Base-by-base conservation (phyloP, 2,329 filamentous ascomycete species). In the Apiospora saccharicola region DNA sequence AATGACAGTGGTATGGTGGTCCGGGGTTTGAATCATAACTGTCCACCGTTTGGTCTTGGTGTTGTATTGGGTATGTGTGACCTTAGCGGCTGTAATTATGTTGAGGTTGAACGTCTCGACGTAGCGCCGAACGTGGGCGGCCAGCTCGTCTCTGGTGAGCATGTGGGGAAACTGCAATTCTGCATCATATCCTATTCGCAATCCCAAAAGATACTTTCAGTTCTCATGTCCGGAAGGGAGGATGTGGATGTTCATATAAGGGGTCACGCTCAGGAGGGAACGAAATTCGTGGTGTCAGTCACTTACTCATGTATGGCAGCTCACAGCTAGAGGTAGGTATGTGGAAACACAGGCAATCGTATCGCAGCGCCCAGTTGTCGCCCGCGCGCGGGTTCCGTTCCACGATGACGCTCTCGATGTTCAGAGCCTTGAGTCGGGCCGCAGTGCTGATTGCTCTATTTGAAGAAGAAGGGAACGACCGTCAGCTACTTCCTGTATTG, bases 291-390 rank as follows among this genome's bases (percentile, higher is more conserved):
- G 0, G 81, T 83, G 6, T 80, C 13, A 10, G 12, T 10, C 12
- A 46, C 77, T 77, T 73, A 80, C 78, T 26, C 43, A 82, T 74
- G 64, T 80, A 85, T 0, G 83, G 83, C 70, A 82, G 72, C 30
- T 83, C 78, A 70, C 80, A 82, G 47, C 75, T 76, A 0, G 80
- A 77, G 0, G 81, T 83, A 6, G 80, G 80, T 2, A 84, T 74
- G 70, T 86, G 84, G 51, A 86, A 83, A n/a, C 75, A 73, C 71
- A 84, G 46, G 67, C 74, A 80, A 69, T 85, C 82, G 68, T 85
- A 85, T 1, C 83, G 79, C 4, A 76, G 72, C 0, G 76, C 75
- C 83, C 83, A 85, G 72, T 82, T 84, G 72, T 85, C 83, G 1
- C 83, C 83, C 0, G 80, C 74, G 1, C 75, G 74, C 2, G 78